A percentile compares a stretch with the other conserved stretches of the same genome.
Evolutionary conservation across 345 rosid species (phyloP).

Genomic region (Arabis alpina): DNA sequence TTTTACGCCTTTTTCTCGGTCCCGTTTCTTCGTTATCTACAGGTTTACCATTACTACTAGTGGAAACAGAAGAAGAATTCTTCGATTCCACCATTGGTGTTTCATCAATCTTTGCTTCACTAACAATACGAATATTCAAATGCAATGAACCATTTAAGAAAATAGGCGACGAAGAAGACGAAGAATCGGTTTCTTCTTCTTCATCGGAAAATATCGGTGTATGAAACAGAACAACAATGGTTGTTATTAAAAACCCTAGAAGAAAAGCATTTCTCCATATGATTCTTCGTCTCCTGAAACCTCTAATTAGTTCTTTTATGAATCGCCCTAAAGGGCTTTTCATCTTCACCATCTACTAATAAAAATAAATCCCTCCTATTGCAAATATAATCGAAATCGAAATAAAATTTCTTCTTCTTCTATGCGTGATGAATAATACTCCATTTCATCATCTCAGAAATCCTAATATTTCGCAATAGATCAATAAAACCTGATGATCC

Average conservation of each 20-base stretch:
- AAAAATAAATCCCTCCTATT: not conserved
- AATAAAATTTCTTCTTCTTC: not conserved
- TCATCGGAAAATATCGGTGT: constrained; percentile 42
- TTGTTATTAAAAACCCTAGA: constrained; percentile 53
- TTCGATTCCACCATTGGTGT: constrained; percentile 42
- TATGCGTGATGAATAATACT: constrained; percentile 1
- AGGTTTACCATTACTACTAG: constrained; percentile 1
- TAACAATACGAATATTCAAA: constrained; percentile 45
- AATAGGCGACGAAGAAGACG: constrained; percentile 35
- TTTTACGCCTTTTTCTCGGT: constrained; percentile 26
- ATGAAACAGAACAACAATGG: constrained; percentile 58
- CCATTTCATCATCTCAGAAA: constrained; percentile 21
- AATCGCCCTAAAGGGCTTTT: constrained; percentile 35
- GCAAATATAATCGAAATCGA: too few relatives aligned
- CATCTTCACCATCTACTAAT: constrained; percentile 30
- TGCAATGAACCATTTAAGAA: constrained; percentile 49
- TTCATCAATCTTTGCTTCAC: constrained; percentile 51
- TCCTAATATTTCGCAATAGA: constrained; percentile 37
- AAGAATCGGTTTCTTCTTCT: constrained; percentile 18
- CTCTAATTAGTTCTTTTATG: constrained; percentile 45
- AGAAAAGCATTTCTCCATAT: constrained; percentile 62
- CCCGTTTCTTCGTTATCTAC: constrained; percentile 27
- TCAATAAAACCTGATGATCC: constrained; percentile 28
- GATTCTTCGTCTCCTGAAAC: constrained; percentile 49
- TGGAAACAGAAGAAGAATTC: constrained; percentile 43